Conservation (phyloP, 2,329 filamentous ascomycete species). For the Gnomoniopsis smithogilvyi region DNA sequence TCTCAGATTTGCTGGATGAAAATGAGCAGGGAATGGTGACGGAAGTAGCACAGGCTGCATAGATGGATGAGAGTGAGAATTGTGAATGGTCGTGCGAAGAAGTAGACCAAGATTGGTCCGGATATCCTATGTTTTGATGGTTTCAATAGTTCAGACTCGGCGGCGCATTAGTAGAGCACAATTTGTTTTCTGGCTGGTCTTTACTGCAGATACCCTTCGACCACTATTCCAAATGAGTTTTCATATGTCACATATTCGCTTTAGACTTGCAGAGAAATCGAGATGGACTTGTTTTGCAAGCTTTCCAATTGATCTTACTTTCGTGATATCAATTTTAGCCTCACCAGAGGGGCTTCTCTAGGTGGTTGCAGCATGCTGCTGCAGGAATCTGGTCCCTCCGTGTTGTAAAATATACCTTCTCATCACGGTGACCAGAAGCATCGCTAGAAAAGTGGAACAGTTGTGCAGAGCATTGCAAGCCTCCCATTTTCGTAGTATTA, state of each 20-base stretch:
- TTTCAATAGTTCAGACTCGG: not conserved
- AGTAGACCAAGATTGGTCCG: not conserved
- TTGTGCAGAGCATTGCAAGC: not conserved
- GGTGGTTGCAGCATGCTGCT: too few relatives aligned
- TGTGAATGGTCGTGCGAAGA: not conserved
- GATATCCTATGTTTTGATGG: not conserved
- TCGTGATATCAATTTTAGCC: too few relatives aligned
- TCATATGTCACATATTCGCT: not conserved
- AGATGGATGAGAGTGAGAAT: not conserved
- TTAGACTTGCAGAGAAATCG: slow-evolving; percentile 2
- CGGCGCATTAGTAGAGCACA: slow-evolving; percentile 2
- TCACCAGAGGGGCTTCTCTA: too few relatives aligned
- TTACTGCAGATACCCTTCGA: slow-evolving; percentile 12
- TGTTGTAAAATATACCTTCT: too few relatives aligned
- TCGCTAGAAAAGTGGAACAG: too few relatives aligned
- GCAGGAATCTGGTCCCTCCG: too few relatives aligned
- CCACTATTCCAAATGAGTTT: slow-evolving; percentile 5
- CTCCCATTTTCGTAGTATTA: not conserved
- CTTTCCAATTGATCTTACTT: not conserved
- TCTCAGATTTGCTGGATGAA: slow-evolving; percentile 87
- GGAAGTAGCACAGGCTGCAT: slow-evolving; percentile 41
- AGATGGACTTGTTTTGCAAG: not conserved
- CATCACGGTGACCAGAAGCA: too few relatives aligned
- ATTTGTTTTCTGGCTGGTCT: not conserved
- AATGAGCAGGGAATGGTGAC: slow-evolving; percentile 79